Evolutionary conservation across 257 asterid genomes (phyloP).

Genomic region (Ehretia macrophylla): DNA sequence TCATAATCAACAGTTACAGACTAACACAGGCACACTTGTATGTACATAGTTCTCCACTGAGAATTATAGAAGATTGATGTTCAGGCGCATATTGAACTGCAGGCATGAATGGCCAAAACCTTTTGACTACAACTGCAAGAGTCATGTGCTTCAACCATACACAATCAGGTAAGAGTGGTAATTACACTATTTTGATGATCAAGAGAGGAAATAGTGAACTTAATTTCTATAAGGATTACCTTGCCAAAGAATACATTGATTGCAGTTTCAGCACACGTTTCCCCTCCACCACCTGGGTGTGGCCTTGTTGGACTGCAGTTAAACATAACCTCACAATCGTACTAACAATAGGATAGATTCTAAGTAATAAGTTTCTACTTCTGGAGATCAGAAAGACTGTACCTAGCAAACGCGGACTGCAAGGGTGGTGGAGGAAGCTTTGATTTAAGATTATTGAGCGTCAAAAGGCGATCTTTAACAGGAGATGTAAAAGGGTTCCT

Average conservation of each 20-base stretch:
- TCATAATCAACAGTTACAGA: too few species aligned
- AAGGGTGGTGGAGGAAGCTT: slow-evolving; percentile 74
- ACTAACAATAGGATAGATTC: background rate
- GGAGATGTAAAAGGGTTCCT: slow-evolving; percentile 95
- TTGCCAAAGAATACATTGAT: slow-evolving; percentile 77
- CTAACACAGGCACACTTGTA: too few species aligned
- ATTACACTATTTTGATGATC: too few species aligned
- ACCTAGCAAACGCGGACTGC: slow-evolving; percentile 98
- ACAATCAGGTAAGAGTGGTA: background rate
- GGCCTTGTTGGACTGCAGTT: slow-evolving; percentile 92
- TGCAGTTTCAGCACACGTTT: slow-evolving; percentile 97
- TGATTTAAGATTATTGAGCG: slow-evolving; percentile 64
- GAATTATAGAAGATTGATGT: too few species aligned
- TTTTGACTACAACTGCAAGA: too few species aligned
- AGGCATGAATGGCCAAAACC: too few species aligned
- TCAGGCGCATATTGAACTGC: too few species aligned
- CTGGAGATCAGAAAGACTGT: slow-evolving; percentile 12
- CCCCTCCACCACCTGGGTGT: slow-evolving; percentile 96
- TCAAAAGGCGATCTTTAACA: slow-evolving; percentile 84
- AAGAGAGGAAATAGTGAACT: background rate
- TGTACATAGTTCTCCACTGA: too few species aligned
- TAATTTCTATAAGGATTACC: slow-evolving; percentile 32
- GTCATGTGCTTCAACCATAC: background rate
- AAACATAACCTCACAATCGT: slow-evolving; percentile 11
- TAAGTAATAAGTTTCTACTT: slow-evolving; percentile 7